phyloP scores from a whole-genome alignment of 805 yeast genomes.

The Yarrowia sp. region DNA sequence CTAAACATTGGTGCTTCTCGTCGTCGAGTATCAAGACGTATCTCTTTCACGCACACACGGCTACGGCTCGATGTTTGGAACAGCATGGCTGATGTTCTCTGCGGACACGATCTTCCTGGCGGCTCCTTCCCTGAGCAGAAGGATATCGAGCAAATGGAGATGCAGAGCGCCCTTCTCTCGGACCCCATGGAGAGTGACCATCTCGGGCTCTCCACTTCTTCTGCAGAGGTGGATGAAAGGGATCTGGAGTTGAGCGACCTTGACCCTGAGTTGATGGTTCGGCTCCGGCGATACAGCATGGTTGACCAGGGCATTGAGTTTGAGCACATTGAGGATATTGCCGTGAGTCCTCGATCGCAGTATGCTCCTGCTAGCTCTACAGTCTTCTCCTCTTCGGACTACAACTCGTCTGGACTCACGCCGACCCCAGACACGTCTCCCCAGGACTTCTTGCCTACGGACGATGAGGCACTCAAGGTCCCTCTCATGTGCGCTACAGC shows the following conservation, averaged over 20 bases:
- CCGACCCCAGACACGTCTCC: constrained; percentile 21
- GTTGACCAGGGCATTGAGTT: background rate
- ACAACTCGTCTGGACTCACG: constrained; percentile 7
- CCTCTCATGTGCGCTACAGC: constrained; percentile 4
- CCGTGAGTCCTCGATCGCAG: constrained; percentile 7
- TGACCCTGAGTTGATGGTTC: background rate
- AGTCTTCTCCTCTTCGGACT: background rate
- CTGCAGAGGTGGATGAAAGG: constrained; percentile 1
- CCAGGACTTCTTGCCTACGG: constrained; percentile 14
- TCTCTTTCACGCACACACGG: constrained; percentile 11
- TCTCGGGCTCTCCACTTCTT: background rate
- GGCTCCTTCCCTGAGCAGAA: background rate
- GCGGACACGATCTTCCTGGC: constrained; percentile 14
- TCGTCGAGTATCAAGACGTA: background rate
- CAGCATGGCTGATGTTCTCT: constrained; percentile 15
- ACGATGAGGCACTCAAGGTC: background rate
- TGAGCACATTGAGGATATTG: background rate
- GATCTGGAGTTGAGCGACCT: background rate
- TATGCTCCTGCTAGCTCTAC: constrained; percentile 6
- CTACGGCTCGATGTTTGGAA: constrained; percentile 16
- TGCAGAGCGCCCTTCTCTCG: background rate
- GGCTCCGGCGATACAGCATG: constrained; percentile 6
- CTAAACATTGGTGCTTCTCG: background rate
- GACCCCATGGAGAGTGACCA: constrained; percentile 7
- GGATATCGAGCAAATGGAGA: constrained; percentile 1